A percentile compares a stretch with the other conserved stretches of the same genome.
These are phyloP conservation scores for Afroboletus lepidellus DNA, from an alignment of 1,284 basidiomycete genomes.

Conservation along the genomic window DNA sequence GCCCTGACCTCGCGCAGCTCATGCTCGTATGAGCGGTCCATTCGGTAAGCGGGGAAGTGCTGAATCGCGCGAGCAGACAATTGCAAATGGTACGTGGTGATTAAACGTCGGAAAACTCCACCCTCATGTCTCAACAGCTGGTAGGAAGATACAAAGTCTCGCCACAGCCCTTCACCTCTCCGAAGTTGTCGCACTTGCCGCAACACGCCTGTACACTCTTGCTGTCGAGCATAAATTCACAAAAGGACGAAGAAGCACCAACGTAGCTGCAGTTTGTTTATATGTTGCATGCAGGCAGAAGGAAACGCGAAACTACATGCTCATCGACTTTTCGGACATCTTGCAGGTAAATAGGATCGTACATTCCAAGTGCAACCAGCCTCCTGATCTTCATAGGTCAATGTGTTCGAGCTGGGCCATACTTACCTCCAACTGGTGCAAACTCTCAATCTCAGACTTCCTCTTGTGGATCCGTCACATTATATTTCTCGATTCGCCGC, in stretches of 20 bases:
- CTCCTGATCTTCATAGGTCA: conserved; percentile 60
- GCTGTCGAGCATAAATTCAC: conserved; percentile 94
- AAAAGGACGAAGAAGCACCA: conserved; percentile 88
- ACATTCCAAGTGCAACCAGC: neutral
- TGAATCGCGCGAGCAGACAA: conserved; percentile 86
- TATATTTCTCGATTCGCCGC: conserved; percentile 97
- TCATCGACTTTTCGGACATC: conserved; percentile 96
- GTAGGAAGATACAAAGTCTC: conserved; percentile 79
- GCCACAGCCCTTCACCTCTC: conserved; percentile 78
- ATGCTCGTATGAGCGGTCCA: conserved; percentile 75
- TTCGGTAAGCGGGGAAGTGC: conserved; percentile 73
- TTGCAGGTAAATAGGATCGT: conserved; percentile 62
- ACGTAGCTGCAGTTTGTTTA: conserved; percentile 93
- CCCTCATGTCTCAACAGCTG: conserved; percentile 50
- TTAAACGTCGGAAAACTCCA: neutral
- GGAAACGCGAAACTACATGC: conserved; percentile 91
- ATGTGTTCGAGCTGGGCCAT: conserved; percentile 96
- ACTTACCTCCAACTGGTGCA: conserved; percentile 95
- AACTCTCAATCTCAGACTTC: conserved; percentile 84
- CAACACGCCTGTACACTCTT: conserved; percentile 88
- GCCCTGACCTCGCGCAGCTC: conserved; percentile 47
- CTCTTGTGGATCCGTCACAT: conserved; percentile 93
- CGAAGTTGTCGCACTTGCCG: conserved; percentile 77
- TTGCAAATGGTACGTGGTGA: conserved; percentile 70
- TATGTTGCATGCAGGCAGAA: conserved; percentile 94